Evolutionary conservation across 2,329 filamentous ascomycete species (phyloP).

Genomic region (Colletotrichum neosansevieriae): DNA sequence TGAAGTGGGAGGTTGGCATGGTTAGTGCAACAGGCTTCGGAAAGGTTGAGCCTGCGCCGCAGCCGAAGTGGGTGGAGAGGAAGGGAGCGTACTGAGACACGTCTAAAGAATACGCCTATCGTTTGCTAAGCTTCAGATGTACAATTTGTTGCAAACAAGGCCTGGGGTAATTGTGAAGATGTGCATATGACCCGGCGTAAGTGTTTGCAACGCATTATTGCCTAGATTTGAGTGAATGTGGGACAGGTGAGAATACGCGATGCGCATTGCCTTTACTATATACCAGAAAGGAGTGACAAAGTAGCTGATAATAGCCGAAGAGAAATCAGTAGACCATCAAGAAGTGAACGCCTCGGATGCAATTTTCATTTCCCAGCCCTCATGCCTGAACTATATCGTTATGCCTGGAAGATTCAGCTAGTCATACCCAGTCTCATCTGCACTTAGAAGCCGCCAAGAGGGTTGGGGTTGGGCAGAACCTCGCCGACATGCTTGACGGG

Average conservation of each 20-base stretch:
- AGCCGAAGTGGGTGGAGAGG: constrained; percentile 56
- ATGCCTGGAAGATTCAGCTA: neutral
- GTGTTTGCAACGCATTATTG: too few species aligned
- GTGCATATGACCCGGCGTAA: too few species aligned
- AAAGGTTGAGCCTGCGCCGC: constrained; percentile 55
- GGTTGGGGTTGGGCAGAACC: constrained; percentile 57
- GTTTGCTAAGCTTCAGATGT: too few species aligned
- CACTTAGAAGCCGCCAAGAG: constrained; percentile 51
- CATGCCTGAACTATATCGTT: too few species aligned
- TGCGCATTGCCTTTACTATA: neutral
- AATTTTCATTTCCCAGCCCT: neutral
- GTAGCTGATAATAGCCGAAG: neutral
- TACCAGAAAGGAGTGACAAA: neutral
- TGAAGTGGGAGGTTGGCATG: constrained; percentile 51
- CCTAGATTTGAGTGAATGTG: too few species aligned
- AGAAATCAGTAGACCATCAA: neutral
- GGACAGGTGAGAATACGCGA: too few species aligned
- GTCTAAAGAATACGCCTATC: neutral
- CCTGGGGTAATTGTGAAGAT: too few species aligned
- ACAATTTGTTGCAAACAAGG: too few species aligned
- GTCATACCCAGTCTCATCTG: neutral
- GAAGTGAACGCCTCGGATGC: neutral
- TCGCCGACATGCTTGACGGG: constrained; percentile 50
- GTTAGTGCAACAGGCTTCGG: constrained; percentile 60
- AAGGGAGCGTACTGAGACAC: constrained; percentile 59